A percentile compares a stretch with the other conserved stretches of the same genome.
Evolutionary conservation across 2,329 filamentous ascomycete species (phyloP).

Genomic region (Pseudogymnoascus sp.): DNA sequence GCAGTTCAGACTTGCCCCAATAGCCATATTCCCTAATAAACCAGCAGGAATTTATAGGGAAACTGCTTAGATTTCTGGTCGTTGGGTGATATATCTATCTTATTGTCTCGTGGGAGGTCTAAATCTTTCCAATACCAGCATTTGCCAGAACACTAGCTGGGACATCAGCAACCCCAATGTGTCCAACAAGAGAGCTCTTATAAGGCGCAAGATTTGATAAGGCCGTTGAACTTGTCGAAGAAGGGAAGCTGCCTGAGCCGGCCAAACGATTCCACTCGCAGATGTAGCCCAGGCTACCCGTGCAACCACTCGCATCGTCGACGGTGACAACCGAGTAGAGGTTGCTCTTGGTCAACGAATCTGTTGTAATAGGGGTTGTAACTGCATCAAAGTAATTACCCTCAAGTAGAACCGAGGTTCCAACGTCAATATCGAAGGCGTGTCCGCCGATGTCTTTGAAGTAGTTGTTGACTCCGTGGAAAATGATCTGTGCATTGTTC

Average conservation of each 20-base stretch:
- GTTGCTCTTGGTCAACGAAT: neutral
- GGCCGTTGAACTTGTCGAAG: slow-evolving; percentile 26
- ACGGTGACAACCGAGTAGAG: neutral
- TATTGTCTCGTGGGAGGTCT: neutral
- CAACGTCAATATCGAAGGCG: slow-evolving; percentile 35
- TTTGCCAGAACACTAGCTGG: slow-evolving; percentile 25
- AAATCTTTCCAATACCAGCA: slow-evolving; percentile 27
- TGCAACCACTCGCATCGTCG: neutral
- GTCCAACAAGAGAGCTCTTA: slow-evolving; percentile 24
- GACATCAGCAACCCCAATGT: slow-evolving; percentile 24
- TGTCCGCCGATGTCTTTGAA: slow-evolving; percentile 37
- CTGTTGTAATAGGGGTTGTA: slow-evolving; percentile 26
- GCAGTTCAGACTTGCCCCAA: neutral
- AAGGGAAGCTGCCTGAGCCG: slow-evolving; percentile 28
- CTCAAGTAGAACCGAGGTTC: slow-evolving; percentile 33
- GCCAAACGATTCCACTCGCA: neutral
- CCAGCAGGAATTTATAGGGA: neutral
- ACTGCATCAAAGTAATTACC: slow-evolving; percentile 40
- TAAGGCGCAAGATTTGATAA: neutral
- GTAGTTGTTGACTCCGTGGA: slow-evolving; percentile 38
- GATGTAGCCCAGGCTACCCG: neutral
- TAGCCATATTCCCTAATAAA: neutral
- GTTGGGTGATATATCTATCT: neutral
- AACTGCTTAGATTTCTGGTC: neutral
- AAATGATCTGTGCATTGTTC: slow-evolving; percentile 21